Evolutionary conservation across 1,284 basidiomycete genomes (phyloP).

Genomic region (Mycosarcoma maydis): DNA sequence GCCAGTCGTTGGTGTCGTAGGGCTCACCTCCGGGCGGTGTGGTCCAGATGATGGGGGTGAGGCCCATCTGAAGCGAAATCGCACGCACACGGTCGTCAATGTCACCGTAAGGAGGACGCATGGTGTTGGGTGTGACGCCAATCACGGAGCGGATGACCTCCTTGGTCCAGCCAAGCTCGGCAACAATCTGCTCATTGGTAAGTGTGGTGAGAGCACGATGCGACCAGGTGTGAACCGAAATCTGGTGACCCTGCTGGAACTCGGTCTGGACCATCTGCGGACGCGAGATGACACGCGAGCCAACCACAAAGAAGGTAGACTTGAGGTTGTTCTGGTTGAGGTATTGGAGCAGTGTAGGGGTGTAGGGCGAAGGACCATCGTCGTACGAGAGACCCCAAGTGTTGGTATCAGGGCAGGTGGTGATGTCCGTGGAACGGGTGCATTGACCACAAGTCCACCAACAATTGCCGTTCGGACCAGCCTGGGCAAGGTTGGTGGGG

Average conservation of each 20-base stretch:
- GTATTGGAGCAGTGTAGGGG: constrained; percentile 76
- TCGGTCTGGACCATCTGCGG: constrained; percentile 81
- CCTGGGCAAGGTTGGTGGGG: constrained; percentile 72
- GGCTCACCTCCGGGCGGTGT: constrained; percentile 39
- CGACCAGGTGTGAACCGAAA: constrained; percentile 70
- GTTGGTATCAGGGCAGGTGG: constrained; percentile 79
- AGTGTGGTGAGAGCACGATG: constrained; percentile 77
- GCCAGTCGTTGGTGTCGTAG: constrained; percentile 64
- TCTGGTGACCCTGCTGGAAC: constrained; percentile 76
- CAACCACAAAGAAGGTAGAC: constrained; percentile 91
- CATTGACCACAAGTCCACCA: constrained; percentile 89
- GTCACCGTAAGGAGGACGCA: constrained; percentile 66
- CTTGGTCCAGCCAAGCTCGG: constrained; percentile 91
- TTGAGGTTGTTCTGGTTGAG: constrained; percentile 75
- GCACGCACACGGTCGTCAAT: constrained; percentile 66
- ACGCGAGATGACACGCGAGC: constrained; percentile 84
- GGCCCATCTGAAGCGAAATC: constrained; percentile 59
- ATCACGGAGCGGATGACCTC: constrained; percentile 75
- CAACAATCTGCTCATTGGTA: constrained; percentile 86
- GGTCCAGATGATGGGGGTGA: constrained; percentile 66
- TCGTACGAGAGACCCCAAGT: constrained; percentile 79
- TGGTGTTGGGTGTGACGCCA: constrained; percentile 68
- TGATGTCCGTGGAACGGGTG: constrained; percentile 78
- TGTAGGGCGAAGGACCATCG: constrained; percentile 84
- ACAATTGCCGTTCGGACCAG: constrained; percentile 70